Conservation (phyloP, 768 basidiomycete species). For the Coprinopsis sp. region DNA sequence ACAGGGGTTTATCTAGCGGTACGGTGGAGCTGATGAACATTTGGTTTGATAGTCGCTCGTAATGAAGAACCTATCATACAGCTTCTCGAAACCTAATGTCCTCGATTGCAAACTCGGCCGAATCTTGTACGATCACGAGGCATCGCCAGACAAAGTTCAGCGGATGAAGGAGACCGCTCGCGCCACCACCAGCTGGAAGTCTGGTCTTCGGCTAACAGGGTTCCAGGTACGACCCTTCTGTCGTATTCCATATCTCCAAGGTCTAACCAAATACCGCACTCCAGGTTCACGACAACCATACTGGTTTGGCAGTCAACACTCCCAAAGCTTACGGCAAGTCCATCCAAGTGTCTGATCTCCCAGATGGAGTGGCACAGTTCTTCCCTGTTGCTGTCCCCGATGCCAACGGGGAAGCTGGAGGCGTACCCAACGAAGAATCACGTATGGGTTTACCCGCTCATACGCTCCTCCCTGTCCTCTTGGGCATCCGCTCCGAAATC, state of each 20-base stretch:
- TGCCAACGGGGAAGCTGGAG: neutral
- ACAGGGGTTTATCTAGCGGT: constrained; percentile 6
- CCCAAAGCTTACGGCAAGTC: constrained; percentile 78
- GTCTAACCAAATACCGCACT: too few relatives aligned
- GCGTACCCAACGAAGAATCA: constrained; percentile 11
- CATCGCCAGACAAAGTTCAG: constrained; percentile 66
- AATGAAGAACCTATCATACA: constrained; percentile 74
- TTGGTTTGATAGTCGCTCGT: constrained; percentile 79
- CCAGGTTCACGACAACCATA: constrained; percentile 72
- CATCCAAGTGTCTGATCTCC: constrained; percentile 63
- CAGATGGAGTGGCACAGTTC: constrained; percentile 72
- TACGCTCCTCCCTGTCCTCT: constrained; percentile 54
- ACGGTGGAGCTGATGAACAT: too few relatives aligned
- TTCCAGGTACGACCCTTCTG: constrained; percentile 65
- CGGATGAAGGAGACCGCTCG: constrained; percentile 73
- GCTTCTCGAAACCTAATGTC: constrained; percentile 78
- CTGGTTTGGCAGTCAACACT: constrained; percentile 52
- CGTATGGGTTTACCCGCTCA: constrained; percentile 50
- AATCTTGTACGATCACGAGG: constrained; percentile 68
- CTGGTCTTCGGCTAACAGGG: constrained; percentile 81
- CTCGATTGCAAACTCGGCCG: constrained; percentile 94
- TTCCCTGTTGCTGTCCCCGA: constrained; percentile 56
- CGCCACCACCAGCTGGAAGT: constrained; percentile 66
- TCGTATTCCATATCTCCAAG: too few relatives aligned
- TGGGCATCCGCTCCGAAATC: constrained; percentile 48